Conservation (phyloP, 495 filamentous ascomycete species). For the Aspergillus sclerotiicarbonarius region DNA sequence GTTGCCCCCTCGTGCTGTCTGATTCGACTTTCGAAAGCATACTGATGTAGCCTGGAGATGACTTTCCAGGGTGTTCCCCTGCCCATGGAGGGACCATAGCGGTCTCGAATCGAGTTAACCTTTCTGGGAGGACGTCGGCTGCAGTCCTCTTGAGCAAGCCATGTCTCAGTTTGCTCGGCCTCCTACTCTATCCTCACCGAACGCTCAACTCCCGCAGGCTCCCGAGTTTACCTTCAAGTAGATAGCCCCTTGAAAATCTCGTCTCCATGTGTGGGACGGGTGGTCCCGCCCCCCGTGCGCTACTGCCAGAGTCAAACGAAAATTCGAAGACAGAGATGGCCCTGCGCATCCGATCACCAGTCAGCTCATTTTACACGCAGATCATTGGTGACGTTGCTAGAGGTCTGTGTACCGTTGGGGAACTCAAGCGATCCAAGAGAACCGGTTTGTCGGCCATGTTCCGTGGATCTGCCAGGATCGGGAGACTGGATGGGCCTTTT, state of each 20-base stretch:
- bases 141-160: not conserved
- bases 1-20: constrained; percentile 12
- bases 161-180: not conserved
- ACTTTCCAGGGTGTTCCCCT: constrained; percentile 1
- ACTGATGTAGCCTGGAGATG: not conserved
- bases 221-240: not conserved
- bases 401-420: not conserved
- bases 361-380: constrained; percentile 2
- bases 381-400: constrained; percentile 1
- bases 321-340: not conserved
- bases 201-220: not conserved
- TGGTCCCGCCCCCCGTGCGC: constrained; percentile 6
- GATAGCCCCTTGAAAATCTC: constrained; percentile 5
- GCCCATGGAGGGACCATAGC: not conserved
- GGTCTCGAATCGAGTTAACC: not conserved
- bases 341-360: constrained; percentile 1
- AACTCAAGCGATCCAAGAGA: not conserved
- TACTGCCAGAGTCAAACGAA: constrained; percentile 2
- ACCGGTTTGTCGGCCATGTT: not conserved
- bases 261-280: constrained; percentile 7
- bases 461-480: not conserved
- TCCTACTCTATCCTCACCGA: not conserved
- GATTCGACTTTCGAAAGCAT: constrained; percentile 6
- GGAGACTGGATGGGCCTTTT: not conserved
- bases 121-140: not conserved